Evolutionary conservation across 441 rosid species (phyloP).

Genomic region (Kokia cookei): DNA sequence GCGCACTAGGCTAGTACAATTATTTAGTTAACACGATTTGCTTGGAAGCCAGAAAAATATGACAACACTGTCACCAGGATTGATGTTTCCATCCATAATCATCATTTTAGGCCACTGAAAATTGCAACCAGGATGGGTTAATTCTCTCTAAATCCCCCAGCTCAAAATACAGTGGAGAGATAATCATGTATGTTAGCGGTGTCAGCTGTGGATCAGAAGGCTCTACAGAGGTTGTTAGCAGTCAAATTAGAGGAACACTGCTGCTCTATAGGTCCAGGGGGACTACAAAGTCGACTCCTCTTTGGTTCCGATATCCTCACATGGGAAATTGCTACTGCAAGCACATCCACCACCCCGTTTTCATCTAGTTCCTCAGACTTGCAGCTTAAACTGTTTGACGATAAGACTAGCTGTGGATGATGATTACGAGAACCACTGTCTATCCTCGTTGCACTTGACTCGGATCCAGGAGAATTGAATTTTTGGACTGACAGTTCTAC

Average conservation of each 20-base stretch:
- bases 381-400: constrained; percentile 32
- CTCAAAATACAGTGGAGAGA: constrained; percentile 33
- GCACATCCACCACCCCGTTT: constrained; percentile 28
- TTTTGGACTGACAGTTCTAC: constrained; percentile 21
- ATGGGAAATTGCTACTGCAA: neutral
- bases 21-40: constrained; percentile 17
- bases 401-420: constrained; percentile 14
- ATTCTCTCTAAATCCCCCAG: constrained; percentile 21
- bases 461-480: constrained; percentile 14
- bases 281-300: neutral
- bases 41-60: constrained; percentile 5
- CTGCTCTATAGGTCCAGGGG: neutral
- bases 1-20: constrained; percentile 13
- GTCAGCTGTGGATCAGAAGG: constrained; percentile 59
- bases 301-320: neutral
- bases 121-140: constrained; percentile 20
- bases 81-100: constrained; percentile 1
- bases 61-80: constrained; percentile 1
- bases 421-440: constrained; percentile 10
- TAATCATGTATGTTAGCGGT: constrained; percentile 25
- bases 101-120: constrained; percentile 15
- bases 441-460: constrained; percentile 20
- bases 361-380: constrained; percentile 73
- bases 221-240: constrained; percentile 24
- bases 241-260: neutral